Percentiles rank a stretch among this genome's conserved stretches.
These are phyloP conservation scores for Cladophialophora exuberans DNA, from an alignment of 2,329 filamentous ascomycete genomes.

Conservation along the genomic window DNA sequence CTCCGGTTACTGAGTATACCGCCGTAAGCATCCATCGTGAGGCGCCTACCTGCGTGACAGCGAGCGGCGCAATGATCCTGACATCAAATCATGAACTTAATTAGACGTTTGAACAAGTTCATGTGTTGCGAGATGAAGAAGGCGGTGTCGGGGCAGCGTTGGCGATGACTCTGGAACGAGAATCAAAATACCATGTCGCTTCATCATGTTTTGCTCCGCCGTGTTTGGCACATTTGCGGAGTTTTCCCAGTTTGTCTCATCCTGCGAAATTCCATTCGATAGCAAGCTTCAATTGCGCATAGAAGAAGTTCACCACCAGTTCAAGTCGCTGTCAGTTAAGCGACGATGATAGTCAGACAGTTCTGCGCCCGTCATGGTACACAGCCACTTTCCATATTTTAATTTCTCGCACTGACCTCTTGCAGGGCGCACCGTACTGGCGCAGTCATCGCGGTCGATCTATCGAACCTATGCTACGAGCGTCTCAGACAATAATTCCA, in stretches of 20 bases:
- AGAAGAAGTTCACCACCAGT: background rate
- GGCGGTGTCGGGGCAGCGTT: too few relatives aligned
- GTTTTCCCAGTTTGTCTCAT: background rate
- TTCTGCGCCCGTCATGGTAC: constrained; percentile 33
- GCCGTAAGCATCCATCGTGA: constrained; percentile 6
- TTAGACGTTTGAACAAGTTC: constrained; percentile 5
- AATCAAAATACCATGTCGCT: too few relatives aligned
- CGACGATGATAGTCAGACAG: constrained; percentile 33
- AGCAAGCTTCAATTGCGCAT: background rate
- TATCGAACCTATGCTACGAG: constrained; percentile 24
- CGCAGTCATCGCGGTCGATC: constrained; percentile 22
- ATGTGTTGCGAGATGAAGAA: background rate
- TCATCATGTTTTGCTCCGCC: background rate
- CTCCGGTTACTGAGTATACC: background rate
- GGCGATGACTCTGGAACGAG: too few relatives aligned
- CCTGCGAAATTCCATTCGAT: background rate
- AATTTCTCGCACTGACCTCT: constrained; percentile 10
- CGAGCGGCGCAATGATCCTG: background rate
- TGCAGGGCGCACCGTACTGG: constrained; percentile 31
- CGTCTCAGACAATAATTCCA: constrained; percentile 24
- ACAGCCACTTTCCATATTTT: background rate
- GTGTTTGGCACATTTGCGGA: background rate
- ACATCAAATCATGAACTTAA: background rate
- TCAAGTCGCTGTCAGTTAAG: background rate
- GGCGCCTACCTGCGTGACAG: constrained; percentile 9